phyloP scores from a whole-genome alignment of 2,329 filamentous ascomycete species.

The Xylaria arbuscula region DNA sequence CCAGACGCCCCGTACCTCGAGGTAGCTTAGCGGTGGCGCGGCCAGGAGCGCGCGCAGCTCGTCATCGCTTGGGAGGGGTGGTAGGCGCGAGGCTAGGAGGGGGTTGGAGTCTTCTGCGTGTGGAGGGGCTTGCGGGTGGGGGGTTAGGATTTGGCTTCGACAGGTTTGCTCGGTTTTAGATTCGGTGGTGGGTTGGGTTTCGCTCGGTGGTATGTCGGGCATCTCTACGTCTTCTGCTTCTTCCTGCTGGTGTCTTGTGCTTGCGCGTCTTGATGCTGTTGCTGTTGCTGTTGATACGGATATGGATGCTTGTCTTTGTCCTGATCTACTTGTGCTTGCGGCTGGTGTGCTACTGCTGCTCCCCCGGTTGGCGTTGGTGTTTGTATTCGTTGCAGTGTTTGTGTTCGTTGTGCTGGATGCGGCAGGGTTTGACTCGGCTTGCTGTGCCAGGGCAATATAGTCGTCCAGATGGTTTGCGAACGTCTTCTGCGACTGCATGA shows the following conservation, averaged over 20 bases:
- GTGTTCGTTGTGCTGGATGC: neutral
- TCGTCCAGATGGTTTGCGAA: slow-evolving; percentile 87
- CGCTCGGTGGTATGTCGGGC: slow-evolving; percentile 51
- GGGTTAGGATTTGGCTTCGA: slow-evolving; percentile 44
- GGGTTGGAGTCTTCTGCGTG: slow-evolving; percentile 62
- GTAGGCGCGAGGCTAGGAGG: slow-evolving; percentile 68
- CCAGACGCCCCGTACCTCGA: slow-evolving; percentile 67
- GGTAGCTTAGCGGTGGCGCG: slow-evolving; percentile 74
- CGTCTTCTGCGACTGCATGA: slow-evolving; percentile 83
- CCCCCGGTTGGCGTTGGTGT: neutral
- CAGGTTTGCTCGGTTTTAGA: slow-evolving; percentile 36
- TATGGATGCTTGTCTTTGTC: slow-evolving; percentile 15
- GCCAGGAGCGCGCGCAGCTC: slow-evolving; percentile 73
- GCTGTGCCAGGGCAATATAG: slow-evolving; percentile 68
- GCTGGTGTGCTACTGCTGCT: neutral
- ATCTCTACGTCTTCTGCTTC: slow-evolving; percentile 53
- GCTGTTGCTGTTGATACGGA: slow-evolving; percentile 7
- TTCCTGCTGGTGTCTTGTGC: neutral
- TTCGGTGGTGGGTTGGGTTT: slow-evolving; percentile 22
- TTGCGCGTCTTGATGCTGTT: slow-evolving; percentile 5
- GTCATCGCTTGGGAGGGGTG: slow-evolving; percentile 66
- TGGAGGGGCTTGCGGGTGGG: slow-evolving; percentile 29
- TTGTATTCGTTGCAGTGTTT: neutral
- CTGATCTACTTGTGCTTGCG: neutral
- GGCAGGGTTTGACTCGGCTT: slow-evolving; percentile 27